Percentiles rank a stretch among this genome's conserved stretches.
Conservation (phyloP, 2,329 filamentous ascomycete species). For the Trichocomaceae sp. region DNA sequence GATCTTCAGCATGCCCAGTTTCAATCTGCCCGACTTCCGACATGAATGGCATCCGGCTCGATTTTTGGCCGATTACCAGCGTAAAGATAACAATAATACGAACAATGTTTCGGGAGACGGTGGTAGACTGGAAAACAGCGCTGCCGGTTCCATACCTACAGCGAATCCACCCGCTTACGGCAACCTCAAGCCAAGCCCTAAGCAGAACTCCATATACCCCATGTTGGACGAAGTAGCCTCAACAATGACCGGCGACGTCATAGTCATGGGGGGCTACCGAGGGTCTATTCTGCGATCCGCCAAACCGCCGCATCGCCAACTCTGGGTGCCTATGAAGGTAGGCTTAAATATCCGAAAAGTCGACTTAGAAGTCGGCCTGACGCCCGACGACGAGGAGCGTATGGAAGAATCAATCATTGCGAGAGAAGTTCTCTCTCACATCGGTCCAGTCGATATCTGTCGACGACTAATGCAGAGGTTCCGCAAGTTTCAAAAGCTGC, state of each 20-base stretch:
- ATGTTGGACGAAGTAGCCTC: constrained; percentile 57
- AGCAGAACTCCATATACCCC: constrained; percentile 30
- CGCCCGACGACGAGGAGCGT: constrained; percentile 71
- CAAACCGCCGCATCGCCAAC: constrained; percentile 71
- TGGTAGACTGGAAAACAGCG: background rate
- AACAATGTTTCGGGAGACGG: background rate
- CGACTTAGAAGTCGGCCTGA: constrained; percentile 78
- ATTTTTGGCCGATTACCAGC: constrained; percentile 25
- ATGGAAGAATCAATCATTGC: constrained; percentile 80
- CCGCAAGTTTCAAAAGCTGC: constrained; percentile 65
- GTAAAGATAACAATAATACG: constrained; percentile 10
- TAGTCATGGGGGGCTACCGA: constrained; percentile 83
- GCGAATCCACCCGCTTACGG: constrained; percentile 11
- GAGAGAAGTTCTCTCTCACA: constrained; percentile 82
- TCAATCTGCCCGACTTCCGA: constrained; percentile 36
- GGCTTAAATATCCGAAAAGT: constrained; percentile 87
- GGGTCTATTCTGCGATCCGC: constrained; percentile 84
- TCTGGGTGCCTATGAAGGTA: constrained; percentile 92
- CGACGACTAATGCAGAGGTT: constrained; percentile 73
- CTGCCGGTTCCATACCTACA: too few species aligned
- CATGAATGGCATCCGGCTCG: constrained; percentile 31
- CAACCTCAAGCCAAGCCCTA: constrained; percentile 16
- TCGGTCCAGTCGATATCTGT: constrained; percentile 86
- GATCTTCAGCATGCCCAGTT: constrained; percentile 44
- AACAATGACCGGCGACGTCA: constrained; percentile 71